These are phyloP conservation scores for Penicillium robsamsonii DNA, from an alignment of 495 filamentous ascomycete genomes.

Conservation along the genomic window DNA sequence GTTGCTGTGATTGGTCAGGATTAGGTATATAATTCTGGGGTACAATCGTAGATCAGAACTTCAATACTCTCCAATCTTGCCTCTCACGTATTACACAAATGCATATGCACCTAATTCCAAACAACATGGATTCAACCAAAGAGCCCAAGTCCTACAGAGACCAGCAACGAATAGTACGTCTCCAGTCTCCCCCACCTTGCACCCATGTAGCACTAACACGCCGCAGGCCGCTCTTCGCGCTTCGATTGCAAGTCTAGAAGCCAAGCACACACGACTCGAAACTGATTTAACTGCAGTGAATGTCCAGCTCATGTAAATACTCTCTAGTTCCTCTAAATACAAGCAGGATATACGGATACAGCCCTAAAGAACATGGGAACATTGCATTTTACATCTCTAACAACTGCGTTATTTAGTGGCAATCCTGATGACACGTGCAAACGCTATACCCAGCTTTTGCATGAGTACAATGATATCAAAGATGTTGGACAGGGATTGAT, in stretches of 20 bases:
- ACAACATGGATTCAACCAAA: conserved; percentile 1
- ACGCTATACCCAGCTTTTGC: conserved; percentile 64
- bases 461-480: conserved; percentile 77
- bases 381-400: not conserved
- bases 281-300: conserved; percentile 32
- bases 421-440: conserved; percentile 49
- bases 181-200: not conserved
- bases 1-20: conserved; percentile 12
- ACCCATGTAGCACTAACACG: conserved; percentile 2
- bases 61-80: not conserved
- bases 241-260: conserved; percentile 38
- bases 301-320: conserved; percentile 38
- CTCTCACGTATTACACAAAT: not conserved
- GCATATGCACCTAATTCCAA: not conserved
- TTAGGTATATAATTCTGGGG: not conserved
- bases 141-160: conserved; percentile 2
- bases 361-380: not conserved
- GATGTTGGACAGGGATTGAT: conserved; percentile 72
- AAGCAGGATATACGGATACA: not conserved
- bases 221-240: conserved; percentile 28
- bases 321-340: not conserved
- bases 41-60: not conserved
- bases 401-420: conserved; percentile 17
- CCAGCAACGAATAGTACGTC: conserved; percentile 22
- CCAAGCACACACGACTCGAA: conserved; percentile 30